Evolutionary conservation across 192 early-diverging fungal species (phyloP), one percentile per base, ranked within the genome.

Genomic region (Coemansia sp.): DNA sequence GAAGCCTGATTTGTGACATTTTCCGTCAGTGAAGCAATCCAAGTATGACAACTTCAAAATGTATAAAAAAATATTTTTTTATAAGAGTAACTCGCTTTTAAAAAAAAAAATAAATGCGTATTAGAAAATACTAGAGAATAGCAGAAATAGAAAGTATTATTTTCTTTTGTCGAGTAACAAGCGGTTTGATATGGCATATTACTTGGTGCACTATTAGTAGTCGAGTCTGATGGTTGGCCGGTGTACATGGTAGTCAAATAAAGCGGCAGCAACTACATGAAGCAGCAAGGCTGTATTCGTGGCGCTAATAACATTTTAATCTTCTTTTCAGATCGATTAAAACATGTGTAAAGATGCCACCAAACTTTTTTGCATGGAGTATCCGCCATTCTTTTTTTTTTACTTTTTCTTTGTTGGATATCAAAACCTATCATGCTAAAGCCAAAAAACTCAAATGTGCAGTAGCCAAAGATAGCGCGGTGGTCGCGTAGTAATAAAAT

Each of bases 1-100:
- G 73, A 60, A 81, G 73, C 48, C 61, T 74, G 28, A 81, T 75
- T 30, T 75, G 59, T 22, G 77, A 14, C 77, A 80, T 80, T 61
- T 34, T 42, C 28, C 29, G 11, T n/a, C n/a, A 14, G 42, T 11
- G 16, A 7, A 45, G 42, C 42, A 45, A 11, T 45, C 16, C 12
- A 33, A 31, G 31, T 32, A 32, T 2, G 42, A 7, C 5, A 45
- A 31, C 32, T 32, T 29, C 36, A 38, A 38, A 38, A 38, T n/a
- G n/a, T n/a, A 38, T 10, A 38, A 38, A 38, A 38, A 38, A 38
- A 38, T 38, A 45, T 45, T 16, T 16, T 45, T n/a, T 57, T 17
- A 31, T 57, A 29, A 29, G 22, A 25, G 5, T 20, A 7, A 29
- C 51, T 60, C 31, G n/a, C n/a, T n/a, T n/a, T 61, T 61, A 10